A percentile compares a stretch with the other conserved stretches of the same genome.
These are phyloP conservation scores for Xylaria venustula DNA, from an alignment of 495 filamentous ascomycete genomes.

Conservation along the genomic window DNA sequence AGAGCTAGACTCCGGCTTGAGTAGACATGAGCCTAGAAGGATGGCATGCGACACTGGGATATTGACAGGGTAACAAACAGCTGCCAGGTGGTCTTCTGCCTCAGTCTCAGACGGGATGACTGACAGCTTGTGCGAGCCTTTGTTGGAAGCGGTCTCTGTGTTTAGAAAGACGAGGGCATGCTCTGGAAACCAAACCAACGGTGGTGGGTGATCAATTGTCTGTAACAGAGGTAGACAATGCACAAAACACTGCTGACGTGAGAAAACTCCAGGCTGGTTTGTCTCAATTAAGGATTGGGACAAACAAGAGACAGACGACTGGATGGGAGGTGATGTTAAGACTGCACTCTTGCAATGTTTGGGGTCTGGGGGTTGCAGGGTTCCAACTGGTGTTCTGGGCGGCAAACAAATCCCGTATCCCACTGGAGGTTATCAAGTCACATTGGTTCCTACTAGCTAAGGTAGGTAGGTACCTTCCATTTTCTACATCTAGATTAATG, in stretches of 20 bases:
- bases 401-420: too few species aligned
- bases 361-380: too few species aligned
- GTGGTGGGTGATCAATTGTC: too few species aligned
- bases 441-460: too few species aligned
- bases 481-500: too few species aligned
- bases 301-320: background rate
- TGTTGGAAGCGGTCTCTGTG: background rate
- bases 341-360: too few species aligned
- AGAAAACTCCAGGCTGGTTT: background rate
- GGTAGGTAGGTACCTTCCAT: too few species aligned
- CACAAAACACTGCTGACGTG: too few species aligned
- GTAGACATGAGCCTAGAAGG: background rate
- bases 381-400: too few species aligned
- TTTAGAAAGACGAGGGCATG: background rate
- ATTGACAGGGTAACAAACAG: background rate
- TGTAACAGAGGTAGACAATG: too few species aligned
- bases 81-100: background rate
- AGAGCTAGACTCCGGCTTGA: background rate
- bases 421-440: too few species aligned
- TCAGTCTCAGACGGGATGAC: background rate
- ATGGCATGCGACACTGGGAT: background rate
- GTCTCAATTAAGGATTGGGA: background rate
- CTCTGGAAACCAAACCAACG: background rate
- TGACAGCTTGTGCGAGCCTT: background rate
- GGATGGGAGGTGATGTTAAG: too few species aligned